phyloP scores from a whole-genome alignment of 2,329 filamentous ascomycete genomes.

The Trichoderma hamatum region DNA sequence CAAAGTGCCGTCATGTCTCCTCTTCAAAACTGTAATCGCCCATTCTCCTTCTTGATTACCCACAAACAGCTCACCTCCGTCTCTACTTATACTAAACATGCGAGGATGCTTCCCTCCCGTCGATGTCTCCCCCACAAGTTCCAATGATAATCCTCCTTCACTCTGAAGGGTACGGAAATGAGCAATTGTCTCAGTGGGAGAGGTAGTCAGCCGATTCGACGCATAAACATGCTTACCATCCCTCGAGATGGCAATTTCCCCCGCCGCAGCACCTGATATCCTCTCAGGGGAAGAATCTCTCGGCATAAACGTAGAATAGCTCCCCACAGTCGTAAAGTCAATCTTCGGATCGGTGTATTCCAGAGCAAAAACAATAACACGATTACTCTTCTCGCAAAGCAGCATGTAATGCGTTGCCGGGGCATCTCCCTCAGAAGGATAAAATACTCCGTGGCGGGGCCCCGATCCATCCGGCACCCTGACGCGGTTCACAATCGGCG shows the following conservation, averaged over 20 bases:
- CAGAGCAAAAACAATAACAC: slow-evolving; percentile 48
- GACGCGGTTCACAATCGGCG: slow-evolving; percentile 41
- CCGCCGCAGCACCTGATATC: slow-evolving; percentile 46
- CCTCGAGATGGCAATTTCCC: slow-evolving; percentile 47
- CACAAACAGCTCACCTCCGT: slow-evolving; percentile 47
- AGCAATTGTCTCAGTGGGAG: slow-evolving; percentile 51
- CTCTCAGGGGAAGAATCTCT: slow-evolving; percentile 34
- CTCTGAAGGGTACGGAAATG: slow-evolving; percentile 45
- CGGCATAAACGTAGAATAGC: slow-evolving; percentile 47
- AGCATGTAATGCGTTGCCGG: slow-evolving; percentile 51
- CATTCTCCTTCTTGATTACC: slow-evolving; percentile 49
- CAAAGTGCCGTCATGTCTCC: slow-evolving; percentile 17
- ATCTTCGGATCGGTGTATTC: slow-evolving; percentile 42
- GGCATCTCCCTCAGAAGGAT: slow-evolving; percentile 37
- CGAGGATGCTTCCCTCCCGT: slow-evolving; percentile 47
- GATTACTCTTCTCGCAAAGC: slow-evolving; percentile 51
- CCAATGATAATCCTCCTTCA: slow-evolving; percentile 32
- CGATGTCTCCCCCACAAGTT: slow-evolving; percentile 40
- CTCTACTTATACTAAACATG: slow-evolving; percentile 49
- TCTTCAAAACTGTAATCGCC: slow-evolving; percentile 45
- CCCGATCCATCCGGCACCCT: slow-evolving; percentile 47
- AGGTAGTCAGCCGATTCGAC: slow-evolving; percentile 54
- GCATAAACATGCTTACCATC: slow-evolving; percentile 53
- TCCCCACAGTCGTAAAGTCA: slow-evolving; percentile 41
- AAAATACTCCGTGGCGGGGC: slow-evolving; percentile 57